Conservation (phyloP, 805 yeast genomes). For the Zygotorulaspora sp. region DNA sequence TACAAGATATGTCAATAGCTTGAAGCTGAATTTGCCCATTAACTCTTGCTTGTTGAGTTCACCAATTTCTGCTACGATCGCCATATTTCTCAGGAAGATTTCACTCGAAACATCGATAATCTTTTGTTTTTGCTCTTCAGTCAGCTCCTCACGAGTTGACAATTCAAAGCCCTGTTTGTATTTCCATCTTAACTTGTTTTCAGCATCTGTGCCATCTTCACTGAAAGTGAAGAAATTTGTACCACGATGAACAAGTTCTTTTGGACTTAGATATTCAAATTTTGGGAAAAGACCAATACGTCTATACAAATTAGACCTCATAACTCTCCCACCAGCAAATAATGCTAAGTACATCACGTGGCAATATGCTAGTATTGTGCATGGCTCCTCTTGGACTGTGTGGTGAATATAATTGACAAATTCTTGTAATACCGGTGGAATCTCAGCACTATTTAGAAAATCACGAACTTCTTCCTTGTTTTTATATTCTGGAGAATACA, state of each 20-base stretch:
- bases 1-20: conserved; percentile 37
- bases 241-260: conserved; percentile 56
- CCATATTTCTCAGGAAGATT: conserved; percentile 59
- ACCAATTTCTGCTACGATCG: conserved; percentile 63
- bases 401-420: conserved; percentile 57
- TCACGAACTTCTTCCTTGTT: conserved; percentile 10
- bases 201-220: conserved; percentile 65
- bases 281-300: conserved; percentile 74
- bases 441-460: conserved; percentile 9
- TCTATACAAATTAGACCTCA: conserved; percentile 60
- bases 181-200: conserved; percentile 54
- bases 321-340: conserved; percentile 79
- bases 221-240: conserved; percentile 53
- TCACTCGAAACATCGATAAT: conserved; percentile 63
- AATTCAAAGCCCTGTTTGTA: conserved; percentile 77
- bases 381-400: conserved; percentile 58
- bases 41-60: conserved; percentile 56
- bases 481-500: conserved; percentile 47
- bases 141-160: conserved; percentile 63
- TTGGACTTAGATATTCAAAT: conserved; percentile 58
- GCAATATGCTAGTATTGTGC: conserved; percentile 69
- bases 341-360: conserved; percentile 82
- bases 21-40: conserved; percentile 51
- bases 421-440: conserved; percentile 56
- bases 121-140: conserved; percentile 66